A percentile compares a stretch with the other conserved stretches of the same genome.
These are phyloP conservation scores for Chaetomiaceae sp. DNA, from an alignment of 2,329 filamentous ascomycete genomes.

Conservation along the genomic window DNA sequence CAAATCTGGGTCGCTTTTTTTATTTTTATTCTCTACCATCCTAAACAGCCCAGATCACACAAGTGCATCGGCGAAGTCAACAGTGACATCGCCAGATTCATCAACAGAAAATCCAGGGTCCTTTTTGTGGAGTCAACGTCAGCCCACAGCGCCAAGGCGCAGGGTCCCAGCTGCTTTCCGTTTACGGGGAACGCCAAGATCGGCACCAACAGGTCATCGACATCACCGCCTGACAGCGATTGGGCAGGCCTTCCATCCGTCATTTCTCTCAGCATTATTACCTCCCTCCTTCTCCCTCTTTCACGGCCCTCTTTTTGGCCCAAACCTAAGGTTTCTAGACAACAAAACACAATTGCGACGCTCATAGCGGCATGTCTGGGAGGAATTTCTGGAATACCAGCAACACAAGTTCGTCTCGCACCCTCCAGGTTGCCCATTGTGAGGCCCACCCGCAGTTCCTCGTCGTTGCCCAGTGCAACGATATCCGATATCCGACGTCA, in stretches of 20 bases:
- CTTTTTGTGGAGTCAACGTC: constrained; percentile 11
- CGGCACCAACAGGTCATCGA: constrained; percentile 10
- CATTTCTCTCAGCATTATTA: background rate
- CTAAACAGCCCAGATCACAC: too few relatives aligned
- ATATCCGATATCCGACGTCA: constrained; percentile 13
- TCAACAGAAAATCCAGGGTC: too few relatives aligned
- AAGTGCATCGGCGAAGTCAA: too few relatives aligned
- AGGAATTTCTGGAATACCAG: background rate
- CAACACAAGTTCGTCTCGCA: constrained; percentile 1
- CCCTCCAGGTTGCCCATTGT: background rate
- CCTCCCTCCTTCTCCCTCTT: background rate
- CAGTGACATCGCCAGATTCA: too few relatives aligned
- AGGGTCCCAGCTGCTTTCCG: constrained; percentile 3
- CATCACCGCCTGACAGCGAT: constrained; percentile 10
- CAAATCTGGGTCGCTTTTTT: too few relatives aligned
- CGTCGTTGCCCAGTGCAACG: too few relatives aligned
- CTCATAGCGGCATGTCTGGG: background rate
- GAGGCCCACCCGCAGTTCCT: too few relatives aligned
- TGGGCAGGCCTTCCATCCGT: background rate
- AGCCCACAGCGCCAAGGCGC: background rate
- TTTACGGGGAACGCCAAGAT: constrained; percentile 17
- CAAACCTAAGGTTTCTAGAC: background rate
- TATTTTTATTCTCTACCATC: too few relatives aligned
- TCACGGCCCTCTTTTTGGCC: too few relatives aligned
- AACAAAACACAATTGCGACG: background rate